Conservation (phyloP, 139 green algal genomes). For the Chlorella sp. region DNA sequence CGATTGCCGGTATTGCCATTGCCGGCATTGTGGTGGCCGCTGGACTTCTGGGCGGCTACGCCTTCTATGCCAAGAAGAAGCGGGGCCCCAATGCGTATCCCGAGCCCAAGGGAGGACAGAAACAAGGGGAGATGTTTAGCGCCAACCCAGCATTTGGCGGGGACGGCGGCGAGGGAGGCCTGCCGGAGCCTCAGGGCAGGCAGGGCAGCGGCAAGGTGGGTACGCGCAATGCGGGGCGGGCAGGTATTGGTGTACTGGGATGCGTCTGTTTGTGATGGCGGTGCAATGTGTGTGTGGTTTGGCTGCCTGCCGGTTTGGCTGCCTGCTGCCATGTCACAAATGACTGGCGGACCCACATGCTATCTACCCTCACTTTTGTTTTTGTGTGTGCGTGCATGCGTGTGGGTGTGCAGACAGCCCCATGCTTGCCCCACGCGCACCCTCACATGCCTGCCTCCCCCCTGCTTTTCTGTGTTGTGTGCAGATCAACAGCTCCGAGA, state of each 20-base stretch:
- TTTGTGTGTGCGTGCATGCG: too few relatives aligned
- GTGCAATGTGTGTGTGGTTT: too few relatives aligned
- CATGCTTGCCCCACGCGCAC: too few relatives aligned
- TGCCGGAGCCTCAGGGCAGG: background rate
- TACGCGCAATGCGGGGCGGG: background rate
- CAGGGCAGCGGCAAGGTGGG: slow-evolving; percentile 6
- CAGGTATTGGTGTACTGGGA: too few relatives aligned
- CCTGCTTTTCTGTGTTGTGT: background rate
- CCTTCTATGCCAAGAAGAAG: slow-evolving; percentile 23
- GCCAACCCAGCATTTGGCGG: slow-evolving; percentile 6
- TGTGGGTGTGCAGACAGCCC: too few relatives aligned
- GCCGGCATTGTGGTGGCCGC: slow-evolving; percentile 23
- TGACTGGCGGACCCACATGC: too few relatives aligned
- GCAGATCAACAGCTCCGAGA: slow-evolving; percentile 9
- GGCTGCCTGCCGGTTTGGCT: too few relatives aligned
- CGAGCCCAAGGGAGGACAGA: background rate
- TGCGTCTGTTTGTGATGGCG: too few relatives aligned
- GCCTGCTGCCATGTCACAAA: too few relatives aligned
- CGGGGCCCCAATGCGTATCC: background rate
- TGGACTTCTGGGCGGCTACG: background rate
- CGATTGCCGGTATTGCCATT: slow-evolving; percentile 30
- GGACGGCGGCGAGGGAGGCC: background rate
- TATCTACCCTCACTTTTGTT: too few relatives aligned
- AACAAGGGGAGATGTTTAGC: slow-evolving; percentile 1
- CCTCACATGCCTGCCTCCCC: too few relatives aligned